Base-by-base conservation (phyloP, 2,329 filamentous ascomycete species). In the Westerdykella aurantiaca region DNA sequence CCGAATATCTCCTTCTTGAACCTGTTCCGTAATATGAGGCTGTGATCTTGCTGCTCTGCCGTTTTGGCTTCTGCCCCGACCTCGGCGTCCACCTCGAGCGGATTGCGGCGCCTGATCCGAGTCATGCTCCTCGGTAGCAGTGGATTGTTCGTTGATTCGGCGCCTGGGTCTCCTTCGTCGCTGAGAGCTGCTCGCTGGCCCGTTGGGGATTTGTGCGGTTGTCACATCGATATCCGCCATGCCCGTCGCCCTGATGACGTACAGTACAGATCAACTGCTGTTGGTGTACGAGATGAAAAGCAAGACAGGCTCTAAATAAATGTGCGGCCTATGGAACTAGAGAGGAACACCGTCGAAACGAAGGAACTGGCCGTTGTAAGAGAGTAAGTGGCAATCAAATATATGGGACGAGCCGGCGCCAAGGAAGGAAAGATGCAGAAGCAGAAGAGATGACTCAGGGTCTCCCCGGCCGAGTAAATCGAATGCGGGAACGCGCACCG, bases 291-390 rank as follows among this genome's bases (percentile, higher is more conserved):
- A 38, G 37, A 38, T 13, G 16, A 43, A 44, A 43, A 46, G n/a
- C 12, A 37, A 39, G 31, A 38, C 49, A 59, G 55, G 60, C 61
- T 56, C 56, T 21, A 51, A 21, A 39, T 52, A 58, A 57, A 49
- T 61, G 51, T 63, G 47, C 31, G 57, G 56, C 61, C 56, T 55
- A 56, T 17, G 47, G 43, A 64, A 65, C 53, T 44, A 43, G 38
- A 37, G 43, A 50, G 45, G 39, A 46, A 16, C 6, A 18, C 33
- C 6, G 5, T 11, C 2, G n/a, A 35, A 57, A 52, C 43, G 25
- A 46, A 21, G 42, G 37, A 34, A 25, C 42, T 33, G 34, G 42
- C 41, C 31, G 45, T 16, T 18, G 5, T 31, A 22, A 12, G 17
- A 13, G 11, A 31, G 23, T 31, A 44, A 38, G 43, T 50, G 38